These are phyloP conservation scores for Quercus phellos DNA, from an alignment of 331 rosid genomes.

Conservation along the genomic window DNA sequence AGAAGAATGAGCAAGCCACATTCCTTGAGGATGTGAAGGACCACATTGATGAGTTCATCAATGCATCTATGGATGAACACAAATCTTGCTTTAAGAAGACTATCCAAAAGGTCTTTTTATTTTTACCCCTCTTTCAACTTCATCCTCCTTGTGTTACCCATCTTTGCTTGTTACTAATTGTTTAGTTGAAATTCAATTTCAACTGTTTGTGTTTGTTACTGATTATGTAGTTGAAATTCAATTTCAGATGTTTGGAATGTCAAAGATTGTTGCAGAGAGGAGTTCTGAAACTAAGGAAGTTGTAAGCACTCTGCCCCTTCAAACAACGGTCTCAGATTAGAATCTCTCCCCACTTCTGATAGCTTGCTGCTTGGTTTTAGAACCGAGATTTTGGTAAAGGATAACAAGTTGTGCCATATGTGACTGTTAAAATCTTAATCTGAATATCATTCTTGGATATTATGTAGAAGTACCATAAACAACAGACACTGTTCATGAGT, in stretches of 20 bases:
- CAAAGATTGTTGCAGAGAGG: conserved; percentile 36
- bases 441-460: not conserved
- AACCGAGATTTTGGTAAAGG: not conserved
- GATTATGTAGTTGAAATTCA: not conserved
- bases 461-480: not conserved
- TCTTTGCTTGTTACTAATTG: not conserved
- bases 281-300: conserved; percentile 33
- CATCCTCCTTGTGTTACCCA: not conserved
- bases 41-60: conserved; percentile 75
- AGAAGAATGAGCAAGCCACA: conserved; percentile 59
- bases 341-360: not conserved
- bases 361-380: not conserved
- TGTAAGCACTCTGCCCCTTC: conserved; percentile 41
- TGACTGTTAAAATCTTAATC: not conserved
- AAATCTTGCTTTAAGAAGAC: not conserved
- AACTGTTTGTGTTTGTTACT: not conserved
- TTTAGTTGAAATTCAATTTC: too few species aligned
- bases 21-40: conserved; percentile 76
- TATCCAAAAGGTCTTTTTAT: not conserved
- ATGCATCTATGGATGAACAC: conserved; percentile 62
- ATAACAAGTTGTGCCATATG: not conserved
- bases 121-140: not conserved
- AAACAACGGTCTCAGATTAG: conserved; percentile 35
- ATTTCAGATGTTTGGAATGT: conserved; percentile 48
- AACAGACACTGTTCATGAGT: too few species aligned